Evolutionary conservation across 1,139 yeast species (phyloP), one percentile per base, ranked within the genome.

Genomic region (Taphrina pruni): DNA sequence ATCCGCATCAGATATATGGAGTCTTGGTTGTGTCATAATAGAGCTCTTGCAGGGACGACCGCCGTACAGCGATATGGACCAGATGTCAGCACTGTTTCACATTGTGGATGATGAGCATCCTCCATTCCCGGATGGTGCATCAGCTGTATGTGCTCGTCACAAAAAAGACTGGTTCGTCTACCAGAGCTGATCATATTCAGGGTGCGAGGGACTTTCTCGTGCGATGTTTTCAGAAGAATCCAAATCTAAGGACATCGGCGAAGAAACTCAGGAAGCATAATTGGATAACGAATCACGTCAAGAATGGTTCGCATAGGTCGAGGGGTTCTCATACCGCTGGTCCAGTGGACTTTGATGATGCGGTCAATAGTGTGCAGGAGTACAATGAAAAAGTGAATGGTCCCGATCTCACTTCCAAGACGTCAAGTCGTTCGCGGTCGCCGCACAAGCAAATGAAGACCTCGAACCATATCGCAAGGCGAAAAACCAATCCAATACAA

Each of bases 21-120:
- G 97, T n/a, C 79, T 94, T 48, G 99, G 98, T 1, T 96, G 97
- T 20, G 94, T 98, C 0, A 85, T 93, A 4, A 86, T 93, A 9
- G 99, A 94, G 77, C 80, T 94, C 64, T 81, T 91, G 69, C 89
- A 97, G 0, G 96, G 91, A 0, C 83, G 87, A 67, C 98, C 99
- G 0, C 97, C 98, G 0, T 91, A 90, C 74, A 88, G 89, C 72
- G 88, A 90, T 65, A 80, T 89, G 70, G 87, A 88, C 70, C 90
- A 92, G 36, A 89, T 92, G 87, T 90, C 96, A 0, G 93, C 97
- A 0, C 82, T 94, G 73, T 97, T 90, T 80, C 97, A 97, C 0
- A 91, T 93, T 69, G 97, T 95, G 1, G 87, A 91, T 20, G 96
- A 92, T 71, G 88, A 86, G 9, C 86, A 86, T 73, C 94, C 96